phyloP scores from a whole-genome alignment of 75 land plant species.

The Picea glauca region DNA sequence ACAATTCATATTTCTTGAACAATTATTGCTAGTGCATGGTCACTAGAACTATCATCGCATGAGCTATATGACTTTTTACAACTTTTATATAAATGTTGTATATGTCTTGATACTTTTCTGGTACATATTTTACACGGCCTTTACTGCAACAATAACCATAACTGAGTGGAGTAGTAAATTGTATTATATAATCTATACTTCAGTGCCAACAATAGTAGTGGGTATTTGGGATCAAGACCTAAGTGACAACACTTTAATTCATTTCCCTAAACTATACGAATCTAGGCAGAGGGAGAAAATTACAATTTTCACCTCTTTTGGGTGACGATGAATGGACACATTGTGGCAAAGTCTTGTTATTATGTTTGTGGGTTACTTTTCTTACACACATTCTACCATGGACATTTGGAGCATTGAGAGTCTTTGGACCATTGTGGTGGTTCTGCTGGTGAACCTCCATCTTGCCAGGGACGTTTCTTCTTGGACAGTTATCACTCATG shows the following conservation, averaged over 20 bases:
- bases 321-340: too few species aligned
- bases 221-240: conserved; percentile 78
- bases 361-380: too few species aligned
- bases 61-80: conserved; percentile 75
- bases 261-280: conserved; percentile 56
- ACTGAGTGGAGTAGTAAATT: conserved; percentile 82
- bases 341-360: too few species aligned
- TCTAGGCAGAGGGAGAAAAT: conserved; percentile 61
- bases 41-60: conserved; percentile 88
- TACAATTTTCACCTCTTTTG: too few species aligned
- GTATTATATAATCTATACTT: conserved; percentile 75
- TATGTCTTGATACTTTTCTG: conserved; percentile 87
- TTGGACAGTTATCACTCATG: too few species aligned
- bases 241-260: conserved; percentile 45
- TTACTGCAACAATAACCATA: conserved; percentile 71
- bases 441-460: too few species aligned
- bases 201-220: conserved; percentile 80
- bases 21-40: conserved; percentile 67
- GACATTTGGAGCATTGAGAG: too few species aligned
- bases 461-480: too few species aligned
- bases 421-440: too few species aligned
- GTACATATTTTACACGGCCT: conserved; percentile 72
- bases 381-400: too few species aligned
- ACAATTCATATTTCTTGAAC: conserved; percentile 78
- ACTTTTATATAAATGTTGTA: conserved; percentile 86